phyloP scores from a whole-genome alignment of 768 basidiomycete genomes.

The Cystobasidium ongulense region DNA sequence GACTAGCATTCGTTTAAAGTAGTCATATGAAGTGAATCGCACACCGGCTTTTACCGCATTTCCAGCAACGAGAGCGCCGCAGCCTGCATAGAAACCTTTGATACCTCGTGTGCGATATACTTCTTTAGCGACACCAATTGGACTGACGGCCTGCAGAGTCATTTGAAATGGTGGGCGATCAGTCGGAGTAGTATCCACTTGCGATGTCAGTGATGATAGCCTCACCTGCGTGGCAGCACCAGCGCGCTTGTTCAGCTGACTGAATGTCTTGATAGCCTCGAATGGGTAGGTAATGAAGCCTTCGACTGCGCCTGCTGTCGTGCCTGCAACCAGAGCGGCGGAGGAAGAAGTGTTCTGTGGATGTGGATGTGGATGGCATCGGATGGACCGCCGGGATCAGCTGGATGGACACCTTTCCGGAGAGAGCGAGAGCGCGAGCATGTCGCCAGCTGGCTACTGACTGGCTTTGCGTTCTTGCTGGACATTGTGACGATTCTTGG shows the following conservation, averaged over 20 bases:
- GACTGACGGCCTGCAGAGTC: conserved; percentile 55
- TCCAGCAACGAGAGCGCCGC: conserved; percentile 73
- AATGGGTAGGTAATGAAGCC: conserved; percentile 59
- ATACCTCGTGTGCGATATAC: conserved; percentile 71
- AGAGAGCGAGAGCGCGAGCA: background rate
- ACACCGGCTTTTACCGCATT: conserved; percentile 93
- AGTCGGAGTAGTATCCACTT: background rate
- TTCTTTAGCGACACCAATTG: conserved; percentile 62
- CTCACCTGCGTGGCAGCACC: background rate
- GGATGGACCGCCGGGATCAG: background rate
- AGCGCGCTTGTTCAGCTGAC: conserved; percentile 71
- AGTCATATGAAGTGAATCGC: conserved; percentile 86
- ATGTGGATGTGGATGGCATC: background rate
- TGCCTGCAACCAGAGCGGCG: conserved; percentile 67
- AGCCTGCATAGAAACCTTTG: conserved; percentile 68
- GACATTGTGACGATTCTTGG: background rate
- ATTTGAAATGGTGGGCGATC: background rate
- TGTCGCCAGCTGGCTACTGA: background rate
- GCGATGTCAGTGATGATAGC: background rate
- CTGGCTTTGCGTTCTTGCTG: background rate
- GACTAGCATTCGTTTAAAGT: conserved; percentile 73
- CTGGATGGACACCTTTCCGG: too few species aligned
- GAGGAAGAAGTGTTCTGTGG: conserved; percentile 3
- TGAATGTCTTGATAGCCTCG: conserved; percentile 86
- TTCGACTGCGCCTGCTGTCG: conserved; percentile 85